Evolutionary conservation across 2,329 filamentous ascomycete genomes (phyloP), one percentile per base, ranked within the genome.

Genomic region (Aspergillus flavus): DNA sequence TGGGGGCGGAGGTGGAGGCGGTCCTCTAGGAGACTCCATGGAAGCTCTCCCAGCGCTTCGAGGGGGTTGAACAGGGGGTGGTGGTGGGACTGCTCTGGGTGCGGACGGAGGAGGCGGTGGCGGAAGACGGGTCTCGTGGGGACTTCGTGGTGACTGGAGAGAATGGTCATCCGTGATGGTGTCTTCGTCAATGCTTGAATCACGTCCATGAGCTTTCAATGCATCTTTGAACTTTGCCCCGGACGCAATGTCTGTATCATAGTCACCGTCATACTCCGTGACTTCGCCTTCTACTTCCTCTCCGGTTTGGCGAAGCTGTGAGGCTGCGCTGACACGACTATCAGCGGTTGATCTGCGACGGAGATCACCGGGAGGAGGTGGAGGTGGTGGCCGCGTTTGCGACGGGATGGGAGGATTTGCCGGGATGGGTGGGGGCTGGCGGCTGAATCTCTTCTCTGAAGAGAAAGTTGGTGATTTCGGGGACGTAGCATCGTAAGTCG

Each of bases 241-340:
- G n/a, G 94, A 92, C 1, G 91, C 94, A 74, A 98, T 98, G 75
- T 98, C 95, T 7, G 95, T 98, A 71, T 98, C 95, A 75, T 98
- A 98, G 74, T 98, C 95, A 7, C 94, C 95, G 75, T 99, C 95
- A 73, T 98, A 98, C 73, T 97, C 94, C 0, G 93, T 96, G 39
- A 93, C 86, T 72, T 96, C 93, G 63, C 91, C 92, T 63, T 91
- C 90, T 30, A 88, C 89, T 16, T 90, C 89, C 46, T 85, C 80
- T 80, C 85, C 64, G 81, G 81, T 62, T 80, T 65, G 83, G 73
- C 60, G 79, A 60, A 79, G 78, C 19, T 84, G 80, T 14, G 82
- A 79, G 12, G 79, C 69, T 19, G 67, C 66, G 58, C 73, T 77
- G 14, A 61, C 66, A 55, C 81, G 81, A 59, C 82, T 83, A 68